Evolutionary conservation across 129 eudicot genomes (phyloP).

Genomic region (Chrysanthemum lavandulifolium): DNA sequence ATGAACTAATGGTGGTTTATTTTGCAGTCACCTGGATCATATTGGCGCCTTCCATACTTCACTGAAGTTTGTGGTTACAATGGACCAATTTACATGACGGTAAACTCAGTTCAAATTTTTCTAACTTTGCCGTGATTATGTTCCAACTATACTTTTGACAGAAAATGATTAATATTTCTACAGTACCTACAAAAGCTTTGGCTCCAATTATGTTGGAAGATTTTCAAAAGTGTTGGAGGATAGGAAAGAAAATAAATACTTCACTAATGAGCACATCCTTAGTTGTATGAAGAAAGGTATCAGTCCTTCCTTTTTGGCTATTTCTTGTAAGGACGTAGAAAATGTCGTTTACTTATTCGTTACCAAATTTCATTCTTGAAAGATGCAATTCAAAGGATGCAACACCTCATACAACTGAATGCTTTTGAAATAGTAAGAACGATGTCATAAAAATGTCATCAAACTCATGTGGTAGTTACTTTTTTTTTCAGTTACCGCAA

Average conservation of each 20-base stretch:
- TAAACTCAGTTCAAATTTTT: conserved; percentile 32
- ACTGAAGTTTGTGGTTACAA: conserved; percentile 95
- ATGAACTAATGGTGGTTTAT: conserved; percentile 10
- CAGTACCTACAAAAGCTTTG: conserved; percentile 93
- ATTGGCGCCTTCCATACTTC: conserved; percentile 96
- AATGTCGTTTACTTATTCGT: conserved; percentile 1
- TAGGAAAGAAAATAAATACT: conserved; percentile 78
- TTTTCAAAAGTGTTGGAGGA: conserved; percentile 82
- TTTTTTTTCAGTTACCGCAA: conserved; percentile 66
- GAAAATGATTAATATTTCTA: conserved; percentile 9
- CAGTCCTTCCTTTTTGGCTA: not conserved
- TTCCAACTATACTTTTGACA: not conserved
- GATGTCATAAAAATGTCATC: not conserved
- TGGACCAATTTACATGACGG: conserved; percentile 99
- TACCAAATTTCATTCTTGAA: not conserved
- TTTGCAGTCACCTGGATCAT: conserved; percentile 91
- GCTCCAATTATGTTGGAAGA: conserved; percentile 94
- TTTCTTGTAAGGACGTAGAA: not conserved
- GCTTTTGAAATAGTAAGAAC: too few relatives aligned
- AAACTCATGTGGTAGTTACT: conserved; percentile 1
- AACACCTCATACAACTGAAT: too few relatives aligned
- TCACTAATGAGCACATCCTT: conserved; percentile 62
- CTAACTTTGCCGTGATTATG: not conserved
- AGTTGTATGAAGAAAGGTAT: conserved; percentile 89
- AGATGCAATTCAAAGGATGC: not conserved